Evolutionary conservation across 2,329 filamentous ascomycete genomes (phyloP), one percentile per base, ranked within the genome.

Genomic region (Monosporascus sp.): DNA sequence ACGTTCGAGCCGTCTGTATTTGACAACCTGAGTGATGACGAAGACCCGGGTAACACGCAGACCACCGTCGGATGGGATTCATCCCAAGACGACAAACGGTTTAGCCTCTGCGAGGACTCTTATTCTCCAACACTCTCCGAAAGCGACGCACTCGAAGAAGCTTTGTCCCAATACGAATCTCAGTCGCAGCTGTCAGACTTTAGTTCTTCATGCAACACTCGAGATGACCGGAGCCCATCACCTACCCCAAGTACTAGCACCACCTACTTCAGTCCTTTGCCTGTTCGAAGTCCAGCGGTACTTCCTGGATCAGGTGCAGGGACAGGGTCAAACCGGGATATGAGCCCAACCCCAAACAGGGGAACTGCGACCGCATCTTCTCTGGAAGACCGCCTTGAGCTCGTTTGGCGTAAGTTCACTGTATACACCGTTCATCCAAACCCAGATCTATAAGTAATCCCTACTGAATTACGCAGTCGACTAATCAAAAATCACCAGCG

Each of bases 341-440:
- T 17, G 24, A 46, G 43, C 6, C 22, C 43, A 46, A 22, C 7
- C 20, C 24, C 20, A n/a, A 17, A 14, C 17, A 17, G 24, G 43
- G 26, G 24, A 46, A 15, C 11, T 6, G 26, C 43, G 15, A 46
- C 11, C 24, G 15, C 24, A 17, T 26, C 9, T 46, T 14, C 46
- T 0, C 48, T 70, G 5, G 45, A 60, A n/a, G 57, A 66, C 2
- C 67, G 69, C 0, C 56, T 77, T 4, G 50, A 60, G 4, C 54
- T 64, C 9, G 65, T 75, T 3, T 78, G 74, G 68, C 74, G 73
- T 76, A 63, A 60, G 72, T 69, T 6, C 18, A 43, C 17, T 15
- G 37, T 48, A 47, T 45, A 8, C 26, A 5, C 37, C 15, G 26
- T 17, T 41, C 52, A 40, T 24, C 9, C 26, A 35, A 35, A 37